Base-by-base conservation (phyloP, 2,329 filamentous ascomycete genomes). In the Penicillium sp. region DNA sequence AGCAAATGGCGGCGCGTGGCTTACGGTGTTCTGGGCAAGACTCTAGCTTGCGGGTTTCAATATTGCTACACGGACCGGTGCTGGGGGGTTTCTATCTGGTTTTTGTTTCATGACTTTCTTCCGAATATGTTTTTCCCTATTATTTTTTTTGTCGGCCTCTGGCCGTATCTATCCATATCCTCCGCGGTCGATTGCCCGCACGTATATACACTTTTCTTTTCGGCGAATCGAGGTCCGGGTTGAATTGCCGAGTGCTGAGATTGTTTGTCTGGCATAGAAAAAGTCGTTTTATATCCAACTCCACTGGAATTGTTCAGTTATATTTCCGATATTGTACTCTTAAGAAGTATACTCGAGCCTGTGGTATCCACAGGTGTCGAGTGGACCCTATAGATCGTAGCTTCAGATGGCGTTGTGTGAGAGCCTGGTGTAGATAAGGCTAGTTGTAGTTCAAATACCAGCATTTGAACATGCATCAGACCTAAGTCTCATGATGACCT, bases 31-130 rank as follows among this genome's bases (percentile, higher is more conserved):
- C 44, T 62, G 45, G 64, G 50, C 58, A 47, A 59, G 57, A 56
- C 57, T 60, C 44, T 15, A 29, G 39, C 23, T 53, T 53, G 53
- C 55, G 55, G 55, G 49, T 62, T 64, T 62, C 35, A 41, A 62
- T 69, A 68, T 66, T 69, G 66, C 62, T 70, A 70, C 61, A 61
- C 61, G 66, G 66, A 63, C 58, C 49, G 69, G 68, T 68, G 68
- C 67, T 60, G 12, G 55, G 52, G 66, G 60, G 45, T 62, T 64
- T 49, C 53, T 55, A 44, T 39, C 35, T 33, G 38, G n/a, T 19
- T 53, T 27, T 39, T 27, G 15, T 43, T 17, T 50, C 31, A 17
- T 36, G 49, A 38, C 45, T 55, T 59, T 61, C n/a, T 49, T 48
- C 15, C 19, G n/a, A 45, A 15, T 53, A 7, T 58, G 50, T 43